phyloP scores from a whole-genome alignment of 2,329 filamentous ascomycete genomes.

The Alternaria incomplexa region DNA sequence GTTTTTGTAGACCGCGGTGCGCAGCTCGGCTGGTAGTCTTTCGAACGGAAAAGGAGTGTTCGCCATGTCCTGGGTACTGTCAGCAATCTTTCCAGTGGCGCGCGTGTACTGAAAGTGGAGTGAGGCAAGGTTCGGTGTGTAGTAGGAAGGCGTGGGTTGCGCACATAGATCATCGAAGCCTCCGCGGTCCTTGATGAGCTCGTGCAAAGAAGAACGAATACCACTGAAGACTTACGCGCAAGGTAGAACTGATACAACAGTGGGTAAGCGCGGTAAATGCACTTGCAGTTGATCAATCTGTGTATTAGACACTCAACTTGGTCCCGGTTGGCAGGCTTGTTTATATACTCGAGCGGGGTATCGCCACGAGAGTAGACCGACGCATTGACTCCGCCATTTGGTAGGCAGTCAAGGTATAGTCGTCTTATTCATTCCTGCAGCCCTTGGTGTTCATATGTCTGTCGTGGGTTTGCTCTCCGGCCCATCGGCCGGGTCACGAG shows the following conservation, averaged over 20 bases:
- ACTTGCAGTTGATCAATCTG: neutral
- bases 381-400: neutral
- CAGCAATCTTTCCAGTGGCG: neutral
- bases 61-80: neutral
- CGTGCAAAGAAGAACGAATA: too few relatives aligned
- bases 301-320: neutral
- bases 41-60: neutral
- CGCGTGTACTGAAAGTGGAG: neutral
- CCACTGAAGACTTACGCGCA: neutral
- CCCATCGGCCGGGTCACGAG: neutral
- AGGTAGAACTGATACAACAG: neutral
- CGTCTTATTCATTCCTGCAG: neutral
- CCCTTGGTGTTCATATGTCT: neutral
- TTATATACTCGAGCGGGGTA: neutral
- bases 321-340: neutral
- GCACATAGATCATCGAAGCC: neutral
- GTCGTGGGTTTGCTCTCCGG: neutral
- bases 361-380: neutral
- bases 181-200: neutral
- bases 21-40: neutral
- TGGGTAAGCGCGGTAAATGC: neutral
- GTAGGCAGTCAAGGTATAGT: neutral
- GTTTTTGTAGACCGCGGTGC: neutral
- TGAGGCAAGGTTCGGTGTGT: neutral
- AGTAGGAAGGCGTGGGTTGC: neutral